Evolutionary conservation across 2,329 filamentous ascomycete species (phyloP).

Genomic region (Didymella lethalis): DNA sequence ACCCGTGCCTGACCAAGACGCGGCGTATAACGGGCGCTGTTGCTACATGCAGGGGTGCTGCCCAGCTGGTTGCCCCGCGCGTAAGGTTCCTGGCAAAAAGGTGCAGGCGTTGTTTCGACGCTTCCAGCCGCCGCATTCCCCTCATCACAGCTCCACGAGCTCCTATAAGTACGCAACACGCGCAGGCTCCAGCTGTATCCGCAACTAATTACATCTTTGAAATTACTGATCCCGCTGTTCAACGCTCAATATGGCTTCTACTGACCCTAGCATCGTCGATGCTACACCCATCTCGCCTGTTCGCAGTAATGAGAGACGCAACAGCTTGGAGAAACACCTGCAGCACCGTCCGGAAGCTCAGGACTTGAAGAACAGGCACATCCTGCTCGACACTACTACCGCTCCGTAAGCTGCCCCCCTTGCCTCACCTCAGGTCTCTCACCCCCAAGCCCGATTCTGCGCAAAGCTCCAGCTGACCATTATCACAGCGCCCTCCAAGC

Average conservation of each 20-base stretch:
- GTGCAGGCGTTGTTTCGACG: constrained; percentile 22
- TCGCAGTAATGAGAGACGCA: constrained; percentile 67
- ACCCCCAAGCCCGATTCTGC: not conserved
- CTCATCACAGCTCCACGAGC: constrained; percentile 16
- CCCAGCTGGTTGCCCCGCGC: constrained; percentile 28
- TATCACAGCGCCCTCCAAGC: constrained; percentile 66
- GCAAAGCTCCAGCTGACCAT: constrained; percentile 6
- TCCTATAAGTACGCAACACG: constrained; percentile 23
- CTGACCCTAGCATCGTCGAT: constrained; percentile 42
- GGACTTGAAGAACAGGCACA: constrained; percentile 73
- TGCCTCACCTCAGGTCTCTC: not conserved
- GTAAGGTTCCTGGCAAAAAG: constrained; percentile 23
- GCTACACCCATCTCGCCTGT: constrained; percentile 53
- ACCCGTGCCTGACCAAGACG: constrained; percentile 23
- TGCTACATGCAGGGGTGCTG: constrained; percentile 31
- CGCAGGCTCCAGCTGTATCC: constrained; percentile 15
- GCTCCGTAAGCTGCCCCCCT: constrained; percentile 64
- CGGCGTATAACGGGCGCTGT: constrained; percentile 26
- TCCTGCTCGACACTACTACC: constrained; percentile 71
- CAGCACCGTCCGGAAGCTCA: constrained; percentile 61
- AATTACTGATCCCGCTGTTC: constrained; percentile 24
- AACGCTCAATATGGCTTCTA: constrained; percentile 39
- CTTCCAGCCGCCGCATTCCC: constrained; percentile 23
- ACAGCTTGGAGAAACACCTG: constrained; percentile 57
- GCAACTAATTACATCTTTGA: constrained; percentile 6